Evolutionary conservation across 371 early-diverging fungal species (phyloP).

Genomic region (Apophysomyces trapeziformis): DNA sequence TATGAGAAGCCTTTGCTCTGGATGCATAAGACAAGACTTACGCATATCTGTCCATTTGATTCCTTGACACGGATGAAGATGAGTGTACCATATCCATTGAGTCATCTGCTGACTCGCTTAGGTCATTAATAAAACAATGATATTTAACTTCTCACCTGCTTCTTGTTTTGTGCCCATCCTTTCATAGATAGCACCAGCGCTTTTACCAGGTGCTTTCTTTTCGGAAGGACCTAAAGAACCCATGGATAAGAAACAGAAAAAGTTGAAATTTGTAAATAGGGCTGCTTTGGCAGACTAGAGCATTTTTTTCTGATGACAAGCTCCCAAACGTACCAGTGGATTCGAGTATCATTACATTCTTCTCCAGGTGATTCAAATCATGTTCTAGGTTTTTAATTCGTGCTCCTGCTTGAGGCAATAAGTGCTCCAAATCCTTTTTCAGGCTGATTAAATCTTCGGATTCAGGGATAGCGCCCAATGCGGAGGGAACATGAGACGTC

Average conservation of each 20-base stretch:
- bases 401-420: constrained; percentile 39
- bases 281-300: background rate
- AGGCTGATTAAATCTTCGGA: constrained; percentile 40
- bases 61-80: constrained; percentile 14
- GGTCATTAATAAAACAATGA: no score
- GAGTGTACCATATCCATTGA: constrained; percentile 11
- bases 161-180: constrained; percentile 44
- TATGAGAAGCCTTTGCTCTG: no score
- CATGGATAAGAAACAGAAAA: no score
- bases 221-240: background rate
- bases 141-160: constrained; percentile 19
- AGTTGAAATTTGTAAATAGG: no score
- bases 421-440: constrained; percentile 42
- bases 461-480: constrained; percentile 35
- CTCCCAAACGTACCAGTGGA: background rate
- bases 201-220: constrained; percentile 26
- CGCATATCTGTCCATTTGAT: constrained; percentile 37
- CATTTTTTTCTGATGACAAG: no score
- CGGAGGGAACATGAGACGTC: constrained; percentile 24
- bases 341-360: constrained; percentile 23
- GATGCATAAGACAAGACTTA: constrained; percentile 17
- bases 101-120: constrained; percentile 13
- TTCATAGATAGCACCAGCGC: constrained; percentile 29
- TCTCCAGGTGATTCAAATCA: constrained; percentile 32
- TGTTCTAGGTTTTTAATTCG: constrained; percentile 32